Evolutionary conservation across 805 yeast genomes (phyloP).

Genomic region (Zygoascus tannicola): DNA sequence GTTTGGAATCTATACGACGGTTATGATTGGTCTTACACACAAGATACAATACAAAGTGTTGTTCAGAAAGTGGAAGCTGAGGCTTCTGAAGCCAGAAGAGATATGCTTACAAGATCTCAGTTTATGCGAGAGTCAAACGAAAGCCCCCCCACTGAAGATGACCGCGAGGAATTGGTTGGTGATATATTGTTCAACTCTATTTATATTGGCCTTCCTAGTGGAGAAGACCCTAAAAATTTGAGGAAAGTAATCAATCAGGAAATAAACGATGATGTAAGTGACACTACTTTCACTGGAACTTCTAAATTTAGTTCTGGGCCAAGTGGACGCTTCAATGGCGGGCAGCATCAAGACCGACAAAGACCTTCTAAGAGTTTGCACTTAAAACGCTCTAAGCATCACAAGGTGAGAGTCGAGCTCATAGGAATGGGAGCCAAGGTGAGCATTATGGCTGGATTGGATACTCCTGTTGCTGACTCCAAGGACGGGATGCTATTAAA

Average conservation of each 20-base stretch:
- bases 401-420: slow-evolving; percentile 51
- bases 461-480: slow-evolving; percentile 29
- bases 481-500: slow-evolving; percentile 39
- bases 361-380: slow-evolving; percentile 30
- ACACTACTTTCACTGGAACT: slow-evolving; percentile 13
- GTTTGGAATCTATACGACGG: slow-evolving; percentile 65
- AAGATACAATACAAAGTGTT: slow-evolving; percentile 54
- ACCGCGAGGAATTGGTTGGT: slow-evolving; percentile 34
- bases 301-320: slow-evolving; percentile 4
- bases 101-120: slow-evolving; percentile 4
- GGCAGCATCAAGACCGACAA: too few relatives aligned
- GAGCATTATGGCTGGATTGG: slow-evolving; percentile 34
- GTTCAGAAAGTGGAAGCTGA: slow-evolving; percentile 51
- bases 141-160: slow-evolving; percentile 5
- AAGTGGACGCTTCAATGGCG: slow-evolving; percentile 10
- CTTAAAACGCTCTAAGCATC: slow-evolving; percentile 53
- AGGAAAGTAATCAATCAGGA: slow-evolving; percentile 47
- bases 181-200: slow-evolving; percentile 74
- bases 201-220: slow-evolving; percentile 50
- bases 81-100: slow-evolving; percentile 30
- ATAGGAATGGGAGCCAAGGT: slow-evolving; percentile 43
- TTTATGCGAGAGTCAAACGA: slow-evolving; percentile 1
- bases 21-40: slow-evolving; percentile 80
- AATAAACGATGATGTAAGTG: slow-evolving; percentile 31
- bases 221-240: slow-evolving; percentile 36